A percentile compares a stretch with the other conserved stretches of the same genome.
These are phyloP conservation scores for Euphorbia celastroides DNA, from an alignment of 441 rosid species.

Conservation along the genomic window DNA sequence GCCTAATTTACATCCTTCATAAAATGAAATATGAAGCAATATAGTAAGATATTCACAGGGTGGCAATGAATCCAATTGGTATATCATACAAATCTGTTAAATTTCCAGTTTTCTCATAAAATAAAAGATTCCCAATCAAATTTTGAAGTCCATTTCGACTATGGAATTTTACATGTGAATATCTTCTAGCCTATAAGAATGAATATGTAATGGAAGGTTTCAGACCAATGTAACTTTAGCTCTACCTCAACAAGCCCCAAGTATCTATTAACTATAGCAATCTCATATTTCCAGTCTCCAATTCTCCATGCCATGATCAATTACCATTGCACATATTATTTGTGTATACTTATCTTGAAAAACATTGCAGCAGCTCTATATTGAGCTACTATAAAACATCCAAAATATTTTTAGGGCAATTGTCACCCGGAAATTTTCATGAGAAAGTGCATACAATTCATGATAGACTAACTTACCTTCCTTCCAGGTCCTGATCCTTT, in stretches of 20 bases:
- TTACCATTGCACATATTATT: background rate
- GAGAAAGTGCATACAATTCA: background rate
- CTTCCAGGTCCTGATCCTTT: slow-evolving; percentile 72
- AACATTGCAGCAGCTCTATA: slow-evolving; percentile 6
- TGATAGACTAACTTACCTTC: slow-evolving; percentile 44
- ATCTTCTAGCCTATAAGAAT: background rate
- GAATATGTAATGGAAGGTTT: background rate
- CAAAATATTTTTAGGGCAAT: background rate
- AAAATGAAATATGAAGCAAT: slow-evolving; percentile 2
- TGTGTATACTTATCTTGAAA: background rate
- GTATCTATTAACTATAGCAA: background rate
- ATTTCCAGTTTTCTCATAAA: background rate
- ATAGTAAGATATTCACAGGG: background rate
- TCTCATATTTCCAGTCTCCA: background rate
- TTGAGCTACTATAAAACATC: background rate
- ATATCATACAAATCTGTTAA: background rate
- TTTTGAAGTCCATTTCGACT: background rate
- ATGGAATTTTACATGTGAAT: background rate
- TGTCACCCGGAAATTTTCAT: background rate
- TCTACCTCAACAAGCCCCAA: background rate
- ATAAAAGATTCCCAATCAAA: background rate
- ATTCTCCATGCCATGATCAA: background rate
- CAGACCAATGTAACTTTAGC: background rate
- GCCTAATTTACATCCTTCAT: no score
- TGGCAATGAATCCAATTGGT: background rate